Evolutionary conservation across 148 eudicot species (phyloP).

Genomic region (Salicornia ramosissima): DNA sequence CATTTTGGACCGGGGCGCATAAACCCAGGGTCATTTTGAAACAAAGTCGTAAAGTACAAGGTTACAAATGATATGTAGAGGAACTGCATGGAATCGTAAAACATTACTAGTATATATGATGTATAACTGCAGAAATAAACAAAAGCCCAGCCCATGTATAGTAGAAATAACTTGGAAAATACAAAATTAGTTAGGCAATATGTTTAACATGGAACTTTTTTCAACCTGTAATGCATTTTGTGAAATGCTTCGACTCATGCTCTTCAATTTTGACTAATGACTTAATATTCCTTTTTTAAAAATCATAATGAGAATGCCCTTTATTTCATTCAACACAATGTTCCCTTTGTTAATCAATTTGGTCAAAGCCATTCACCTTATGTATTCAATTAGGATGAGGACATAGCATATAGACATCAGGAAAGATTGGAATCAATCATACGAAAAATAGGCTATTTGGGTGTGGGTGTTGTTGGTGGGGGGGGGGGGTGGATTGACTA

Average conservation of each 20-base stretch:
- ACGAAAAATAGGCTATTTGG: not conserved
- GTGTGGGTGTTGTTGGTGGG: too few relatives aligned
- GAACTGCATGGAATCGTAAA: not conserved
- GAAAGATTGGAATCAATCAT: not conserved
- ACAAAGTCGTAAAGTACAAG: too few relatives aligned
- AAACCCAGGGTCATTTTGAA: too few relatives aligned
- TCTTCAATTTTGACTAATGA: not conserved
- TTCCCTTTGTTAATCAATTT: not conserved
- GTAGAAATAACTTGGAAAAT: not conserved
- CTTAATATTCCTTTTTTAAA: not conserved
- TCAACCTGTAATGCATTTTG: not conserved
- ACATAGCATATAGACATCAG: not conserved
- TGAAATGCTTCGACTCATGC: not conserved
- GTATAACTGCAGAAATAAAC: not conserved
- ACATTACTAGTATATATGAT: not conserved
- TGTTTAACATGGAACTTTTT: too few relatives aligned
- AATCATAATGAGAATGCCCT: not conserved
- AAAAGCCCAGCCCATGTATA: not conserved
- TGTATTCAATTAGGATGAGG: too few relatives aligned
- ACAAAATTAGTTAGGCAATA: not conserved
- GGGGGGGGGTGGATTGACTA: too few relatives aligned
- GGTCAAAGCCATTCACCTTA: not conserved
- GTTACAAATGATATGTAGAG: not conserved
- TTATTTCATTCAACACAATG: not conserved
- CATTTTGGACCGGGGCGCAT: too few relatives aligned